These are phyloP conservation scores for Fusarium caatingaense DNA, from an alignment of 2,329 filamentous ascomycete genomes.

Conservation along the genomic window DNA sequence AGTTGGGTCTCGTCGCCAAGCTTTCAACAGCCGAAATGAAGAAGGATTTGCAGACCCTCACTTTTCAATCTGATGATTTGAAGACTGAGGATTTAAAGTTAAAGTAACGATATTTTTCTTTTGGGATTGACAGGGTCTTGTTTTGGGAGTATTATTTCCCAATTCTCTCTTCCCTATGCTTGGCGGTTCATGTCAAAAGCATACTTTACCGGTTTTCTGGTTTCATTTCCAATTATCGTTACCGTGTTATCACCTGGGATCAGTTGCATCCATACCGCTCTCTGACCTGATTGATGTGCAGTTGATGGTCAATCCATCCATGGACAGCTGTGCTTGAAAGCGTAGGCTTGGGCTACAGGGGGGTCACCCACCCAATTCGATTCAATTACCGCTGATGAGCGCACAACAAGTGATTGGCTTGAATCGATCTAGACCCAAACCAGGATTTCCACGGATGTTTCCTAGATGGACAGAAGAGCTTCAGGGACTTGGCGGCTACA, in stretches of 20 bases:
- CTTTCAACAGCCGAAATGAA: slow-evolving; percentile 44
- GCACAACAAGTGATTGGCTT: slow-evolving; percentile 13
- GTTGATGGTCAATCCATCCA: slow-evolving; percentile 4
- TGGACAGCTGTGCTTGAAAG: slow-evolving; percentile 10
- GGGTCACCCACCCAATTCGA: background rate
- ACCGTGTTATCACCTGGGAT: slow-evolving; percentile 24
- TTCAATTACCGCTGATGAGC: slow-evolving; percentile 25
- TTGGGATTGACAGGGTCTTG: slow-evolving; percentile 24
- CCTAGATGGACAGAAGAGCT: slow-evolving; percentile 6
- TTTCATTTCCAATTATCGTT: slow-evolving; percentile 13
- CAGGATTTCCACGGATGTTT: slow-evolving; percentile 30
- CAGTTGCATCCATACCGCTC: background rate
- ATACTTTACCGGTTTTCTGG: slow-evolving; percentile 22
- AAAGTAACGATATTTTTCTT: slow-evolving; percentile 1
- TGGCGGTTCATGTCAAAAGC: slow-evolving; percentile 20
- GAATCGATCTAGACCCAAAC: slow-evolving; percentile 36
- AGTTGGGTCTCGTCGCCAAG: slow-evolving; percentile 31
- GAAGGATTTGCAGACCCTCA: slow-evolving; percentile 4
- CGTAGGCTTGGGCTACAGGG: background rate
- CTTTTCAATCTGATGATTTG: slow-evolving; percentile 5
- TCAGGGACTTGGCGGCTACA: slow-evolving; percentile 42
- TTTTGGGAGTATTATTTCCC: slow-evolving; percentile 15
- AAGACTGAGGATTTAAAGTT: slow-evolving; percentile 31
- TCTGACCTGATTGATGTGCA: slow-evolving; percentile 4
- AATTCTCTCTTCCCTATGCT: background rate